A percentile compares a stretch with the other conserved stretches of the same genome.
Conservation (phyloP, 2,329 filamentous ascomycete species). For the Colletotrichum acutatum region DNA sequence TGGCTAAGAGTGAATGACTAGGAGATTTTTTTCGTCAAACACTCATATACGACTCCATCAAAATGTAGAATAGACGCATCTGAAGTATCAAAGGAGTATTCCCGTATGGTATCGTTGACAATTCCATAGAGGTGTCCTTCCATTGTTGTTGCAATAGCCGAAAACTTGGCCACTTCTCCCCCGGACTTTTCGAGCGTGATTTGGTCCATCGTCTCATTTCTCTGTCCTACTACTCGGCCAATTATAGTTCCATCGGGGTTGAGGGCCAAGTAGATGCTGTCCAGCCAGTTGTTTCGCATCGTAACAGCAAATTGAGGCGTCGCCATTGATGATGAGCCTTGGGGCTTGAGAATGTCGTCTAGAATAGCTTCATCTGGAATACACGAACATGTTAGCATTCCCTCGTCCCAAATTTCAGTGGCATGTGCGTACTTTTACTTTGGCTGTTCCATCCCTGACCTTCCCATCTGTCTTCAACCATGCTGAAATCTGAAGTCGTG, state of each 20-base stretch:
- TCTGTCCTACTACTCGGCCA: neutral
- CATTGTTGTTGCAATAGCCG: neutral
- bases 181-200: neutral
- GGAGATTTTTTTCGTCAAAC: neutral
- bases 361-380: neutral
- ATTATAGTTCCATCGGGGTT: neutral
- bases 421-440: too few species aligned
- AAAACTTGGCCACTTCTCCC: neutral
- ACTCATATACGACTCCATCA: neutral
- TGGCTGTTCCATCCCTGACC: too few species aligned
- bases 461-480: too few species aligned
- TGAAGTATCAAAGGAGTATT: neutral
- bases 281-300: neutral
- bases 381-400: neutral
- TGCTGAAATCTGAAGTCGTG: too few species aligned
- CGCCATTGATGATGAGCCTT: neutral
- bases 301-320: neutral
- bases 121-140: neutral
- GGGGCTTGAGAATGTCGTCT: neutral
- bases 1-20: too few species aligned
- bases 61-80: neutral
- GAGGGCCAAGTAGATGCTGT: neutral
- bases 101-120: neutral
- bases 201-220: neutral
- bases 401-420: too few species aligned